Evolutionary conservation across 2,329 filamentous ascomycete species (phyloP).

Genomic region (Cladophialophora bantiana): DNA sequence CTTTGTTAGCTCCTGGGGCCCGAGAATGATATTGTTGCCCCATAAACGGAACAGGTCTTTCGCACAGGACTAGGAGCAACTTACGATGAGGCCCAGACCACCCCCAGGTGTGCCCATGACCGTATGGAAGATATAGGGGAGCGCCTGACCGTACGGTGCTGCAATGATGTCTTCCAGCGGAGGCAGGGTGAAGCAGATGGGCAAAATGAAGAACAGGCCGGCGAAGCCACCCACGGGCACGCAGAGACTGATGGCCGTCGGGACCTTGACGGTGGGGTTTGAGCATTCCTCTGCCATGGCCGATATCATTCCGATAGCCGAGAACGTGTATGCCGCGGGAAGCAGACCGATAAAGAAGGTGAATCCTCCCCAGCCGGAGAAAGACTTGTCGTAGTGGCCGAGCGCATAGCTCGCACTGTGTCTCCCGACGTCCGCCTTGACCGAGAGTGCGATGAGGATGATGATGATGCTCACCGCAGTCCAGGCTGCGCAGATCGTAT

Average conservation of each 20-base stretch:
- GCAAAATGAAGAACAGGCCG: conserved; percentile 63
- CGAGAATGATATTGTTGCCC: not conserved
- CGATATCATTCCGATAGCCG: conserved; percentile 67
- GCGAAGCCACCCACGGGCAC: conserved; percentile 62
- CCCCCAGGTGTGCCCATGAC: conserved; percentile 60
- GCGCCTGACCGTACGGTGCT: conserved; percentile 56
- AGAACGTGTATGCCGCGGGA: conserved; percentile 65
- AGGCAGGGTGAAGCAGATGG: conserved; percentile 61
- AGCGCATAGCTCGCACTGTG: conserved; percentile 61
- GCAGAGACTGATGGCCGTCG: conserved; percentile 60
- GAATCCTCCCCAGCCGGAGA: conserved; percentile 66
- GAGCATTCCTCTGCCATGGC: conserved; percentile 68
- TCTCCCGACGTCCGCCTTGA: conserved; percentile 61
- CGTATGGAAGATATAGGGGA: conserved; percentile 59
- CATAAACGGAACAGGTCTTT: not conserved
- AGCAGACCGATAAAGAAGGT: conserved; percentile 69
- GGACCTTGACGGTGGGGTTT: conserved; percentile 60
- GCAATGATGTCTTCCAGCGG: conserved; percentile 54
- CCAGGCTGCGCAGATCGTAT: conserved; percentile 64
- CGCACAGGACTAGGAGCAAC: not conserved
- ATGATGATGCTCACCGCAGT: conserved; percentile 64
- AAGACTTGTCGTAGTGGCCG: conserved; percentile 62
- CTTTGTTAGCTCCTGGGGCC: not conserved
- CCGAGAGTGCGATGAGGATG: conserved; percentile 63
- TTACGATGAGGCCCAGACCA: conserved; percentile 53